These are phyloP conservation scores for Brassica nigra DNA, from an alignment of 345 rosid genomes.

Conservation along the genomic window DNA sequence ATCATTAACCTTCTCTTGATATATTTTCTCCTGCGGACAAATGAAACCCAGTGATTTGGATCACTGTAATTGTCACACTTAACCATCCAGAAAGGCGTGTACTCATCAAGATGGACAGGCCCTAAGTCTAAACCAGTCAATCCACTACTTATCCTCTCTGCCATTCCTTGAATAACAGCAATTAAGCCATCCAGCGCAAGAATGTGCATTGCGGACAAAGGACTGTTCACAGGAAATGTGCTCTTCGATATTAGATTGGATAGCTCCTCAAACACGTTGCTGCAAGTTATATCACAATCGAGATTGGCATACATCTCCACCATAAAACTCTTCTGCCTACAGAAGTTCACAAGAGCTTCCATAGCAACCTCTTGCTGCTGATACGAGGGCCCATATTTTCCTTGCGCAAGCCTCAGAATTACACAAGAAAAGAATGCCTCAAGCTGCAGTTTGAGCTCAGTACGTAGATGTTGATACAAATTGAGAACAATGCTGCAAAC, in stretches of 20 bases:
- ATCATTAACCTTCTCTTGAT: constrained; percentile 97
- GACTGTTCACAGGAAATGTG: constrained; percentile 97
- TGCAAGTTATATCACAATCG: constrained; percentile 98
- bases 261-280: constrained; percentile 96
- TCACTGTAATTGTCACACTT: constrained; percentile 83
- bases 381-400: constrained; percentile 86
- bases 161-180: constrained; percentile 98
- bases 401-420: constrained; percentile 95
- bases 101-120: constrained; percentile 80
- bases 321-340: constrained; percentile 97
- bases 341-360: constrained; percentile 99
- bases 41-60: constrained; percentile 89
- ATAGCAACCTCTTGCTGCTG: constrained; percentile 99
- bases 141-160: constrained; percentile 89
- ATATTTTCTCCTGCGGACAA: constrained; percentile 86
- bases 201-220: constrained; percentile 94
- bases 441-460: constrained; percentile 90
- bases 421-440: constrained; percentile 99
- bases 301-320: constrained; percentile 99
- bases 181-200: constrained; percentile 96
- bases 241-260: constrained; percentile 92
- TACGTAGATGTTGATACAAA: constrained; percentile 81
- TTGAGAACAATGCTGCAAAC: constrained; percentile 93
- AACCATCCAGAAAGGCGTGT: constrained; percentile 97
- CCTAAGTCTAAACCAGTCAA: constrained; percentile 63